These are phyloP conservation scores for Monilinia fructicola DNA, from an alignment of 2,329 filamentous ascomycete species.

Conservation along the genomic window DNA sequence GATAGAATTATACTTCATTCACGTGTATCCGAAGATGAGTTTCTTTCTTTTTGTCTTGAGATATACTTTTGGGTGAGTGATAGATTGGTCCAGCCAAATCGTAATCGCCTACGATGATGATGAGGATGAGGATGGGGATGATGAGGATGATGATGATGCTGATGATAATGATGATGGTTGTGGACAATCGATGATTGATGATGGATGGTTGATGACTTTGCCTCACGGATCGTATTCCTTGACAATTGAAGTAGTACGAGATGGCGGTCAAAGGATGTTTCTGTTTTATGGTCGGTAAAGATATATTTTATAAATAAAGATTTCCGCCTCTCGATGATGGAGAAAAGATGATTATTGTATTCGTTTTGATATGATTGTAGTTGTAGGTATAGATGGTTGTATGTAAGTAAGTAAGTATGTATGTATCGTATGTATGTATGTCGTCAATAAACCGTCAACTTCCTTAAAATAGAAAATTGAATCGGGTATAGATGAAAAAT, in stretches of 20 bases:
- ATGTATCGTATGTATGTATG: background rate
- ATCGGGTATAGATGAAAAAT: background rate
- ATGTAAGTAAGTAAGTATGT: background rate
- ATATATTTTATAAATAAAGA: background rate
- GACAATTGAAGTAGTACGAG: constrained; percentile 3
- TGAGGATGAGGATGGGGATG: too few species aligned
- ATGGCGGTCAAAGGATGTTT: constrained; percentile 2
- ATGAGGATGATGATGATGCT: background rate
- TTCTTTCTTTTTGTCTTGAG: background rate
- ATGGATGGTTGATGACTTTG: constrained; percentile 1
- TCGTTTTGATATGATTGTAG: background rate
- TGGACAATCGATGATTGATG: constrained; percentile 1
- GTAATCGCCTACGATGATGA: background rate
- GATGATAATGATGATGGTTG: background rate
- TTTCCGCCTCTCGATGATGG: background rate
- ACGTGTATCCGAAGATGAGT: background rate
- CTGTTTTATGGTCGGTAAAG: background rate
- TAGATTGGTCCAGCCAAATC: constrained; percentile 19
- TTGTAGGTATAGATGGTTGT: background rate
- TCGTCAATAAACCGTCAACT: constrained; percentile 9
- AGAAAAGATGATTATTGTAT: background rate
- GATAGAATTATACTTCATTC: background rate
- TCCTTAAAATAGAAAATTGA: constrained; percentile 11
- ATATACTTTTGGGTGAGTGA: background rate
- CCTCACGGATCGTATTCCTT: constrained; percentile 16